These are phyloP conservation scores for Hibiscus tridactylites DNA, from an alignment of 345 rosid species.

Conservation along the genomic window DNA sequence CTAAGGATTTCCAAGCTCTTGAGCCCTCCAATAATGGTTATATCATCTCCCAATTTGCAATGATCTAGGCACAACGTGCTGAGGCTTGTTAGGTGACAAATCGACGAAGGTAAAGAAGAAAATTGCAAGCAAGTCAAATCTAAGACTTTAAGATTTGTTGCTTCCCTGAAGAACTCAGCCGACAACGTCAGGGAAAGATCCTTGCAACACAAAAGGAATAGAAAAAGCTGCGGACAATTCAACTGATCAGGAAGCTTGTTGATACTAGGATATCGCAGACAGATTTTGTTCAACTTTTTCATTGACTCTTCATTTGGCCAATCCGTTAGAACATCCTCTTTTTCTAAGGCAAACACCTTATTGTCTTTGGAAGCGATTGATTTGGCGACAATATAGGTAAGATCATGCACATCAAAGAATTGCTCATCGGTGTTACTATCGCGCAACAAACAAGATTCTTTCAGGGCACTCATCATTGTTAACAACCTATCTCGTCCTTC, in stretches of 20 bases:
- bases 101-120: not conserved
- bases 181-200: not conserved
- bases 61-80: not conserved
- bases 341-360: not conserved
- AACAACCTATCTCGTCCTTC: not conserved
- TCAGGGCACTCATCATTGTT: slow-evolving; percentile 1
- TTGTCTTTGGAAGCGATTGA: not conserved
- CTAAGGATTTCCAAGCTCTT: not conserved
- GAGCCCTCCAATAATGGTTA: not conserved
- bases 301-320: not conserved
- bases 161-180: not conserved
- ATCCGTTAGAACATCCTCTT: not conserved
- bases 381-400: not conserved
- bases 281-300: not conserved
- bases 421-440: not conserved
- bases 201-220: not conserved
- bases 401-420: not conserved
- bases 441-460: slow-evolving; percentile 11
- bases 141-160: not conserved
- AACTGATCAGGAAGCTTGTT: not conserved
- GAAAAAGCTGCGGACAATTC: not conserved
- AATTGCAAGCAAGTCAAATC: not conserved
- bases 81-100: not conserved
- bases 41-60: not conserved
- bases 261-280: not conserved